phyloP scores from a whole-genome alignment of 1,139 yeast species.

The Debaryomyces nepalensis region DNA sequence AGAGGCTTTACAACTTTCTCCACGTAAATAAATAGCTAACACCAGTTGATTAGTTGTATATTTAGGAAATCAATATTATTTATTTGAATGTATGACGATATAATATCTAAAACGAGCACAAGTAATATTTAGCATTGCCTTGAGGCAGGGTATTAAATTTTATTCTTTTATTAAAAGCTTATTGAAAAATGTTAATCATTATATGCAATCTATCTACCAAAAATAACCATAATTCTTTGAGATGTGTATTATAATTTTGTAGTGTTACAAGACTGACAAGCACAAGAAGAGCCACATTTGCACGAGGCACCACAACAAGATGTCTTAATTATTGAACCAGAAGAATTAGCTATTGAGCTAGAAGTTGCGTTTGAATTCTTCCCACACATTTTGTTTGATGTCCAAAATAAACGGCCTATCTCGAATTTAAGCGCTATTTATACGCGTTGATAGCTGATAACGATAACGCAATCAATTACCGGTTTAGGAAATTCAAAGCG shows the following conservation, averaged over 20 bases:
- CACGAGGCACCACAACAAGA: conserved; percentile 39
- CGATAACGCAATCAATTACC: no score
- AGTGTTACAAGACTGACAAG: conserved; percentile 45
- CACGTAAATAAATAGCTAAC: conserved; percentile 44
- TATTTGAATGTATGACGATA: background rate
- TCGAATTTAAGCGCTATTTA: no score
- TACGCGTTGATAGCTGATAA: no score
- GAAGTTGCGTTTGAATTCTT: conserved; percentile 19
- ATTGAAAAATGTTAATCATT: background rate
- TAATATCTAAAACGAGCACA: background rate
- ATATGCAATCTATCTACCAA: background rate
- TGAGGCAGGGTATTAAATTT: no score
- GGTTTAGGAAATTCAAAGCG: no score
- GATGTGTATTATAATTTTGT: conserved; percentile 34
- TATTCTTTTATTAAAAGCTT: background rate
- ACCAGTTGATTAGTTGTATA: conserved; percentile 1
- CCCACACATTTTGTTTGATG: conserved; percentile 24
- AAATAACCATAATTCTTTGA: no score
- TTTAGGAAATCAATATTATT: conserved; percentile 1
- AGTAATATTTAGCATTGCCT: background rate
- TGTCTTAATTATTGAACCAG: conserved; percentile 15
- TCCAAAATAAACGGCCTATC: background rate
- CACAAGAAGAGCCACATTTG: conserved; percentile 44
- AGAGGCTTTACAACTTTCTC: conserved; percentile 61
- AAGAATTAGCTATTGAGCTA: conserved; percentile 17